Percentiles rank a stretch among this genome's conserved stretches.
Evolutionary conservation across 768 basidiomycete genomes (phyloP).

Genomic region (Russula olivacea): DNA sequence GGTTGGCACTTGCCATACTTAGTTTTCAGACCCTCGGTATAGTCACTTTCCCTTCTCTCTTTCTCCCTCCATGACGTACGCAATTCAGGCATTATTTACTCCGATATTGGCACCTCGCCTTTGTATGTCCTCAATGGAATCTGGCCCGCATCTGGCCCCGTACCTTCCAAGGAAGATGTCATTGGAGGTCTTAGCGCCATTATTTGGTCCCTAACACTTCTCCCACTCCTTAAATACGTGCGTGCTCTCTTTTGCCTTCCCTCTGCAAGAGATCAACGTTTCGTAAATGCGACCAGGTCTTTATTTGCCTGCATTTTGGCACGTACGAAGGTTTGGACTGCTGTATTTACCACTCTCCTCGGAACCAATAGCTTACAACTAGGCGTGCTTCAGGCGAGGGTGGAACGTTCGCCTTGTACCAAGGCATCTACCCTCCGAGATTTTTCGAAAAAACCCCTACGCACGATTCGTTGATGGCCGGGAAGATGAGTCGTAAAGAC

Average conservation of each 20-base stretch:
- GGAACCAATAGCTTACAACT: neutral
- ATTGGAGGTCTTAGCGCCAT: constrained; percentile 60
- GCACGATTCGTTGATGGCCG: constrained; percentile 25
- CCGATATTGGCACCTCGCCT: constrained; percentile 52
- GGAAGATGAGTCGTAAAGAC: constrained; percentile 7
- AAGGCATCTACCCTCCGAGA: constrained; percentile 51
- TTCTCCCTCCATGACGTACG: neutral
- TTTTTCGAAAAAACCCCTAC: constrained; percentile 22
- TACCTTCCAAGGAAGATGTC: constrained; percentile 52
- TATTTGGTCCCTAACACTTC: constrained; percentile 55
- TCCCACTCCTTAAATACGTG: constrained; percentile 63
- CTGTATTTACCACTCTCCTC: neutral
- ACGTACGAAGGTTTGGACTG: constrained; percentile 42
- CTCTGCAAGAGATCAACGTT: neutral
- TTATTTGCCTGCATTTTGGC: constrained; percentile 45
- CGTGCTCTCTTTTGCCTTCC: constrained; percentile 20
- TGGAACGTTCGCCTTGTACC: constrained; percentile 58
- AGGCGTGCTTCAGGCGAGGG: constrained; percentile 47
- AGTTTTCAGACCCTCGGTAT: constrained; percentile 34
- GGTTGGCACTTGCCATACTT: constrained; percentile 27
- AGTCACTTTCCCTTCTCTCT: neutral
- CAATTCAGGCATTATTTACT: constrained; percentile 37
- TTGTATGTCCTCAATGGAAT: constrained; percentile 62
- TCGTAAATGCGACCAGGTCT: constrained; percentile 33
- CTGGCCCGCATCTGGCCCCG: constrained; percentile 44